phyloP scores from a whole-genome alignment of 768 basidiomycete species.

The Lactarius deliciosus region DNA sequence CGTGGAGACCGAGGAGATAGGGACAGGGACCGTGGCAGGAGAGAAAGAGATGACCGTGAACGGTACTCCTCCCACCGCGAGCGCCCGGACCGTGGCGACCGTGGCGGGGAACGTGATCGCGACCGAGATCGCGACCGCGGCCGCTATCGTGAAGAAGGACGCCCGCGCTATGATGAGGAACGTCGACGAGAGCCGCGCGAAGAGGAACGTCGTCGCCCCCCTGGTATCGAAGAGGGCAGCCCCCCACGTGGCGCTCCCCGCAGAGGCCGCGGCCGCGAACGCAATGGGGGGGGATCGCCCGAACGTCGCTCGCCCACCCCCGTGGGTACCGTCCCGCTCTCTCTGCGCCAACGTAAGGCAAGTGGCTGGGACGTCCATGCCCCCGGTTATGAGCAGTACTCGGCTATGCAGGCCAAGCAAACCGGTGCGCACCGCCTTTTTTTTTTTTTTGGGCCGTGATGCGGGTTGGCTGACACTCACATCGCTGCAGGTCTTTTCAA shows the following conservation, averaged over 20 bases:
- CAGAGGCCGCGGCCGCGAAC: conserved; percentile 49
- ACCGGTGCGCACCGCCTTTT: conserved; percentile 58
- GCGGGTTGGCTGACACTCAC: conserved; percentile 2
- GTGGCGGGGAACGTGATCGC: conserved; percentile 42
- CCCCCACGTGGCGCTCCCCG: conserved; percentile 41
- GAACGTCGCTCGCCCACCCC: conserved; percentile 90
- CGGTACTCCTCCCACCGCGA: conserved; percentile 31
- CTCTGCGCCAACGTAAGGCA: conserved; percentile 83
- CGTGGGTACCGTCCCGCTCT: conserved; percentile 73
- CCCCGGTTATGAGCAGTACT: conserved; percentile 92
- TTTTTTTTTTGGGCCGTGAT: background rate
- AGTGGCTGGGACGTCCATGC: conserved; percentile 98
- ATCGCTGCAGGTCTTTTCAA: conserved; percentile 81
- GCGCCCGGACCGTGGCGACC: conserved; percentile 39
- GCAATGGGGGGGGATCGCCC: conserved; percentile 58
- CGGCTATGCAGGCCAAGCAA: conserved; percentile 96
- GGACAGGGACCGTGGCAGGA: conserved; percentile 37
- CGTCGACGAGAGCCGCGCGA: conserved; percentile 40
- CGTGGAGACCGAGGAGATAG: conserved; percentile 36
- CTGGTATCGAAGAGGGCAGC: conserved; percentile 38
- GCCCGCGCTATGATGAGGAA: conserved; percentile 42
- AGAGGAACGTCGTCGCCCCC: conserved; percentile 38
- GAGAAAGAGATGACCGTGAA: conserved; percentile 32
- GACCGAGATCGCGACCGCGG: conserved; percentile 52
- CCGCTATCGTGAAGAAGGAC: conserved; percentile 37